These are phyloP conservation scores for Rhizophagus sp. DNA, from an alignment of 192 early-diverging fungal species.

Conservation along the genomic window DNA sequence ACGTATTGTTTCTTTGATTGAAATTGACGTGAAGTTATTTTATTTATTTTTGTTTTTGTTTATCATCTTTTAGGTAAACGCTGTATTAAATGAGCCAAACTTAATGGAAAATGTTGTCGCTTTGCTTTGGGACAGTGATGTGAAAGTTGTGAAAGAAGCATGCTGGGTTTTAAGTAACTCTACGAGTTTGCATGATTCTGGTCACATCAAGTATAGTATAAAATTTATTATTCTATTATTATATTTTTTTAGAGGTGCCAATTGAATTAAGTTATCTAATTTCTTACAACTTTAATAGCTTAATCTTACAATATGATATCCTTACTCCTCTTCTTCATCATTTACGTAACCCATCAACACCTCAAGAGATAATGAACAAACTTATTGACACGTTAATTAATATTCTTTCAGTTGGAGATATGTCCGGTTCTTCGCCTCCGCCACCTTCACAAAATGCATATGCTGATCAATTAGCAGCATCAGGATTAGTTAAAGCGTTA, in stretches of 20 bases:
- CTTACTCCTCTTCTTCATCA: slow-evolving; percentile 11
- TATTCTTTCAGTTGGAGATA: slow-evolving; percentile 18
- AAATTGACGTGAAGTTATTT: neutral
- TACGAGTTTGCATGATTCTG: slow-evolving; percentile 6
- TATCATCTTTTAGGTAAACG: neutral
- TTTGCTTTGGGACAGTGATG: slow-evolving; percentile 18
- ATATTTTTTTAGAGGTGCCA: neutral
- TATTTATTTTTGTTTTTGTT: neutral
- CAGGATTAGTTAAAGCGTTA: slow-evolving; percentile 7
- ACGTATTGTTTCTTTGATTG: neutral
- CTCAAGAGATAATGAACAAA: slow-evolving; percentile 20
- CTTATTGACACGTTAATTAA: slow-evolving; percentile 18
- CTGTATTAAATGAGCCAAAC: slow-evolving; percentile 10
- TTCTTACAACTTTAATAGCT: neutral
- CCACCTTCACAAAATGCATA: neutral
- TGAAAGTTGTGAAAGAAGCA: slow-evolving; percentile 22
- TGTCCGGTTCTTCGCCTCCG: neutral
- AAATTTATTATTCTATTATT: too few species aligned
- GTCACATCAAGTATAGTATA: slow-evolving; percentile 5
- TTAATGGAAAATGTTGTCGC: slow-evolving; percentile 11
- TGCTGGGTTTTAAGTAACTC: slow-evolving; percentile 21
- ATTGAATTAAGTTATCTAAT: neutral
- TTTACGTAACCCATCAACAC: slow-evolving; percentile 11
- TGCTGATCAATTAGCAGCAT: neutral
- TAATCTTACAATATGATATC: slow-evolving; percentile 14